phyloP scores from a whole-genome alignment of 768 basidiomycete species.

The Rhodotorula taiwanensis region DNA sequence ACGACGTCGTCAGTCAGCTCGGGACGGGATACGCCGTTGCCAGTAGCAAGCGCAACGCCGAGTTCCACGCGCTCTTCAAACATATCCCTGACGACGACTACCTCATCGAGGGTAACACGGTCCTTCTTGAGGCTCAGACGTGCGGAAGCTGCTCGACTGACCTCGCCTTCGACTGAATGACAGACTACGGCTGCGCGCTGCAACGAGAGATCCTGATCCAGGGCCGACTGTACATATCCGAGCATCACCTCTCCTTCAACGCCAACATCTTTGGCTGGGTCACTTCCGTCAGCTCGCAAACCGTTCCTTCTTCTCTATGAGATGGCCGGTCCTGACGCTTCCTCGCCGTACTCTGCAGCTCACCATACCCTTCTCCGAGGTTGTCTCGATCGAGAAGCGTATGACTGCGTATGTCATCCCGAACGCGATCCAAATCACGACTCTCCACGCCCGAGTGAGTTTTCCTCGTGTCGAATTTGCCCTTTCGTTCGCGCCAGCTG shows the following conservation, averaged over 20 bases:
- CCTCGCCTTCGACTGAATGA: no score
- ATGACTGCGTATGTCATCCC: slow-evolving; percentile 98
- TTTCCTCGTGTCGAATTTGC: not conserved
- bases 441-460: slow-evolving; percentile 53
- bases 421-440: slow-evolving; percentile 86
- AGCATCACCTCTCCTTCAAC: slow-evolving; percentile 99
- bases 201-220: slow-evolving; percentile 95
- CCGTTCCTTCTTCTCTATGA: not conserved
- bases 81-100: slow-evolving; percentile 90
- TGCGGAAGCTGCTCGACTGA: not conserved
- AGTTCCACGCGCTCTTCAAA: slow-evolving; percentile 90
- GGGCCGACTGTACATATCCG: slow-evolving; percentile 91
- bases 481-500: not conserved
- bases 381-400: slow-evolving; percentile 80
- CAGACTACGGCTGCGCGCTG: slow-evolving; percentile 95
- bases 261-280: slow-evolving; percentile 99
- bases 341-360: slow-evolving; percentile 57
- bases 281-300: slow-evolving; percentile 74
- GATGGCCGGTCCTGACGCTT: not conserved
- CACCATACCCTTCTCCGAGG: slow-evolving; percentile 78
- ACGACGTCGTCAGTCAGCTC: slow-evolving; percentile 39
- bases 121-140: not conserved
- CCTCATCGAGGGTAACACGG: slow-evolving; percentile 87
- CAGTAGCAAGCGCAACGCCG: slow-evolving; percentile 84
- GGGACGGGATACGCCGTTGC: slow-evolving; percentile 77